Conservation (phyloP, 176 grass and related monocot genomes). For the Tillandsia leiboldiana region DNA sequence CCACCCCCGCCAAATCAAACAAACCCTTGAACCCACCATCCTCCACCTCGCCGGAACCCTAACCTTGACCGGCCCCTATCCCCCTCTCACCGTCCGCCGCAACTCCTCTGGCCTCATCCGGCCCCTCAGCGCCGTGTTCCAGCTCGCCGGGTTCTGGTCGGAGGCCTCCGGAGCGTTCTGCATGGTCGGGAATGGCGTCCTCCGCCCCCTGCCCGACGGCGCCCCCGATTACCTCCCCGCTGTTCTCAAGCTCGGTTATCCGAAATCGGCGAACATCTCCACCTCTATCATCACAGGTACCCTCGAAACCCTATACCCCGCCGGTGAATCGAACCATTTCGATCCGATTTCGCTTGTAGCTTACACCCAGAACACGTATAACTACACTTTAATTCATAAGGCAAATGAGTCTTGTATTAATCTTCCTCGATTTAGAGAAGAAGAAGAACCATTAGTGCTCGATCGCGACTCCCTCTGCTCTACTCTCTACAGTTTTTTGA, state of each 20-base stretch:
- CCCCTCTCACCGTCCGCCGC: constrained; percentile 17
- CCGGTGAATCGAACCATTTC: not conserved
- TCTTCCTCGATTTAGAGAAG: not conserved
- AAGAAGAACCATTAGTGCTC: not conserved
- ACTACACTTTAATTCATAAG: constrained; percentile 29
- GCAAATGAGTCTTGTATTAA: constrained; percentile 42
- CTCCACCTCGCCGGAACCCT: not conserved
- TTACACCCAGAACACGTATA: constrained; percentile 42
- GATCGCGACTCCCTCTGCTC: constrained; percentile 19
- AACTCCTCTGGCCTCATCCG: constrained; percentile 22
- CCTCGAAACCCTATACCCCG: constrained; percentile 28
- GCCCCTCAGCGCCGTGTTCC: constrained; percentile 28
- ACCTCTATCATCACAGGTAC: constrained; percentile 38
- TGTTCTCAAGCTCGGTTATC: constrained; percentile 46
- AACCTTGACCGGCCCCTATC: constrained; percentile 12
- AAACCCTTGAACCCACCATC: constrained; percentile 40
- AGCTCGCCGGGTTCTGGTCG: constrained; percentile 69
- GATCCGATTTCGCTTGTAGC: constrained; percentile 46
- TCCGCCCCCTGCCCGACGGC: constrained; percentile 17
- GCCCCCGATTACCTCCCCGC: constrained; percentile 24
- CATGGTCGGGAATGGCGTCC: constrained; percentile 57
- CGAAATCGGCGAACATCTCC: constrained; percentile 36
- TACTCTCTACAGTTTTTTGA: constrained; percentile 13
- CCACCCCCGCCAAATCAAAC: constrained; percentile 36
- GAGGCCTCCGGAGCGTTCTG: constrained; percentile 44